Evolutionary conservation across 2,329 filamentous ascomycete species (phyloP), one percentile per base, ranked within the genome.

Genomic region (Paracorniculantispora psalliotae): DNA sequence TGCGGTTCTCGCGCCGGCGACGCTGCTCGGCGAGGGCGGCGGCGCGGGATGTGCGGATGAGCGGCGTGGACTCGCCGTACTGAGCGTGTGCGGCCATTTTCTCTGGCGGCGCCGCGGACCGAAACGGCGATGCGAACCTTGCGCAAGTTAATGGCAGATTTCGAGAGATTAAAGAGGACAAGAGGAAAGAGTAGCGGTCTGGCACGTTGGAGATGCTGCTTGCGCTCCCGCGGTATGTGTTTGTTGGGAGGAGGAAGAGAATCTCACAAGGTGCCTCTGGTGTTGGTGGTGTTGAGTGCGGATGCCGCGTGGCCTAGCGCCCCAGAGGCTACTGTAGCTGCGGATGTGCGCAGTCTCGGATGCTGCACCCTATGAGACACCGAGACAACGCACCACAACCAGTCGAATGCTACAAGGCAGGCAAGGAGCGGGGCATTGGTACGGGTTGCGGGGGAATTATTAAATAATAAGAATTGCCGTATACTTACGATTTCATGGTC

Each of bases 21-120:
- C 77, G 77, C 61, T 77, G 75, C 37, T 52, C 47, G 19, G 26
- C 43, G 28, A 37, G 21, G 62, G 81, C 71, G 60, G 77, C 78
- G 65, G 87, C 77, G 19, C 69, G 79, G 61, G 90, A 82, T 54
- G 82, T 85, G 66, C 85, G 79, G 62, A 91, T 81, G 65, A 91
- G 79, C 60, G 88, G 88, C 53, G 86, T 89, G 59, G 77, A 78
- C 75, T 91, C 87, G 70, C 61, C 65, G 47, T 58, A 47, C n/a
- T 49, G 26, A 25, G 26, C 13, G 47, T 51, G 28, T n/a, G 35
- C 47, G 57, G 70, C 63, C 73, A 75, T 74, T 54, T 60, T 60
- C 35, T 59, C 50, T 21, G 35, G 48, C 30, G 47, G 23, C 33
- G 55, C 33, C 55, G 47, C 25, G 49, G 57, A 48, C 28, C 49